A percentile compares a stretch with the other conserved stretches of the same genome.
Conservation (phyloP, 2,329 filamentous ascomycete species). For the Fusarium avenaceum region DNA sequence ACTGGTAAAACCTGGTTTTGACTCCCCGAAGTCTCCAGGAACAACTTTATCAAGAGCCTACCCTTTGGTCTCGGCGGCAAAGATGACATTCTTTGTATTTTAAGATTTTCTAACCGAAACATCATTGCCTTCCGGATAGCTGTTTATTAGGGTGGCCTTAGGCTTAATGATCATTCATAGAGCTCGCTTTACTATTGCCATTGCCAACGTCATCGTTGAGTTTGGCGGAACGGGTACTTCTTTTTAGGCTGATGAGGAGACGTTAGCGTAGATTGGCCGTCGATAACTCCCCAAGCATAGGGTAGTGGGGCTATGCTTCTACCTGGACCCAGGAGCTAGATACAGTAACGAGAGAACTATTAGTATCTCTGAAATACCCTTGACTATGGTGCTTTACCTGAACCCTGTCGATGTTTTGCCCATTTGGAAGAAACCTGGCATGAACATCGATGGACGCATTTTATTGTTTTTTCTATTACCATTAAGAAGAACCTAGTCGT, state of each 20-base stretch:
- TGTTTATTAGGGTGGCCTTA: constrained; percentile 61
- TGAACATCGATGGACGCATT: too few species aligned
- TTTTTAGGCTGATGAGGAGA: constrained; percentile 56
- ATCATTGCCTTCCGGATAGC: constrained; percentile 60
- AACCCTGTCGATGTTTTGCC: constrained; percentile 56
- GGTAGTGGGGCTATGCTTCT: constrained; percentile 53
- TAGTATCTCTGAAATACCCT: constrained; percentile 55
- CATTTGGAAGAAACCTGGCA: too few species aligned
- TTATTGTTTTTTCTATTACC: too few species aligned
- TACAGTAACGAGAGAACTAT: constrained; percentile 55
- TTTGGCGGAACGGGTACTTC: constrained; percentile 58
- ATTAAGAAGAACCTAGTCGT: too few species aligned
- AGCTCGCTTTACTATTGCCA: constrained; percentile 59
- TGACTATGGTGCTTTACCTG: constrained; percentile 57
- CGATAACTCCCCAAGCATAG: constrained; percentile 45
- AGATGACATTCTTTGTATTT: constrained; percentile 61
- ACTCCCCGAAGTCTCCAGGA: constrained; percentile 58
- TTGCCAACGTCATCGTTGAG: constrained; percentile 62
- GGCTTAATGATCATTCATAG: constrained; percentile 56
- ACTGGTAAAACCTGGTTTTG: constrained; percentile 63
- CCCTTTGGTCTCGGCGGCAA: constrained; percentile 58
- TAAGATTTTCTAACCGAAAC: constrained; percentile 60
- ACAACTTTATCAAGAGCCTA: constrained; percentile 58
- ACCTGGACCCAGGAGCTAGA: constrained; percentile 54
- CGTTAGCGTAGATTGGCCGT: constrained; percentile 51